Percentiles rank a stretch among this genome's conserved stretches.
These are phyloP conservation scores for Hippophae rhamnoides DNA, from an alignment of 306 rosid genomes.

Conservation along the genomic window DNA sequence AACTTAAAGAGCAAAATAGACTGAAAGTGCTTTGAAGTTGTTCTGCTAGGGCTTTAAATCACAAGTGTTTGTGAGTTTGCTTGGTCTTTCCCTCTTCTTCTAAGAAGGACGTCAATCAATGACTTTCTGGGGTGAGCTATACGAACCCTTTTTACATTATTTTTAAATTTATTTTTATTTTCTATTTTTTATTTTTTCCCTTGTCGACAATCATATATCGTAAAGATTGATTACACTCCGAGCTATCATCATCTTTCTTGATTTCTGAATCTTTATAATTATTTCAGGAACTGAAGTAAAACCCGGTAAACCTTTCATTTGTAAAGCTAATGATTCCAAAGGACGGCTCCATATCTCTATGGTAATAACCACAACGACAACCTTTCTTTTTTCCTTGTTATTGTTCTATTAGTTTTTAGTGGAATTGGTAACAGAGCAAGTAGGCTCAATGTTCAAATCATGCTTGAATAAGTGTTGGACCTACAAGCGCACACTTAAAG, in stretches of 20 bases:
- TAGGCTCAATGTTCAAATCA: no score
- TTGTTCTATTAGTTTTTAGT: not conserved
- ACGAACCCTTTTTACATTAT: not conserved
- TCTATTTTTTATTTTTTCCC: not conserved
- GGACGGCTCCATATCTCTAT: constrained; percentile 85
- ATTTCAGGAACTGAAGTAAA: constrained; percentile 67
- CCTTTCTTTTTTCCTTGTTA: not conserved
- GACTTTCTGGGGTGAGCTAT: constrained; percentile 75
- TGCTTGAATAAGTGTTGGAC: no score
- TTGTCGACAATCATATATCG: not conserved
- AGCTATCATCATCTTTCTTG: not conserved
- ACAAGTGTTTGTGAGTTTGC: no score
- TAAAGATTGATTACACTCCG: not conserved
- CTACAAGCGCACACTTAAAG: not conserved
- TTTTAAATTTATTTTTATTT: not conserved
- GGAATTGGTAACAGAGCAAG: not conserved
- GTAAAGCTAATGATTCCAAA: constrained; percentile 32
- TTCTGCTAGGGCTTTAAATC: no score
- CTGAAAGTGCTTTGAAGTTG: no score
- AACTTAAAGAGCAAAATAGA: no score
- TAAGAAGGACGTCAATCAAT: constrained; percentile 10
- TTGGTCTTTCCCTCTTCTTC: not conserved
- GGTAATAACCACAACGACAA: constrained; percentile 26
- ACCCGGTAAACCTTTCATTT: constrained; percentile 70
- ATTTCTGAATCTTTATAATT: constrained; percentile 5